Evolutionary conservation across 1,284 basidiomycete genomes (phyloP).

Genomic region (Apiotrichum veenhuisii): DNA sequence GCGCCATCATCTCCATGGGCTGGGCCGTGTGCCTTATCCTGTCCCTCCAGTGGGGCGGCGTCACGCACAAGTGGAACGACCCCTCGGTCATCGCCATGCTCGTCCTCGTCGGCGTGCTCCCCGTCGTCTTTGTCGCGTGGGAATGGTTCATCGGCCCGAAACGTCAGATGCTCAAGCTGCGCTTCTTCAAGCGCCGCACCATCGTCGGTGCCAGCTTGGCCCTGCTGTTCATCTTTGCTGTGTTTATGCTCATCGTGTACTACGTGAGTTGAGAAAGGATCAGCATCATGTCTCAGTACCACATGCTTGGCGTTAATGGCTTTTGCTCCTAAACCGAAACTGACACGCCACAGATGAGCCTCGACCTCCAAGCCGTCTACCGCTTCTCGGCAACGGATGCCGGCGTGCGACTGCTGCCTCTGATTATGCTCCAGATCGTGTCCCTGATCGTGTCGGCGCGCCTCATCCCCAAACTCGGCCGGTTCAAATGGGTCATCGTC

Average conservation of each 20-base stretch:
- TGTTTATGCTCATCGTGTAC: constrained; percentile 46
- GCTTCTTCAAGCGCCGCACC: constrained; percentile 42
- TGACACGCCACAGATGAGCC: constrained; percentile 26
- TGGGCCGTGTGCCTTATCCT: constrained; percentile 41
- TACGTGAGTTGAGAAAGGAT: constrained; percentile 41
- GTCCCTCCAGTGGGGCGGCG: constrained; percentile 46
- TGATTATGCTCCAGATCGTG: constrained; percentile 46
- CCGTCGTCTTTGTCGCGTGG: constrained; percentile 40
- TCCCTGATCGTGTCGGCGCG: constrained; percentile 40
- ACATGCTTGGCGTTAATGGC: too few relatives aligned
- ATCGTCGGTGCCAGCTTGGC: constrained; percentile 21
- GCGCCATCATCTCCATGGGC: constrained; percentile 35
- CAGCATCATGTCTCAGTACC: too few relatives aligned
- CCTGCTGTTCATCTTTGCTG: constrained; percentile 29
- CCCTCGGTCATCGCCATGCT: constrained; percentile 46
- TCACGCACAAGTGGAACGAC: constrained; percentile 44
- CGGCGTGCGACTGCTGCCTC: constrained; percentile 43
- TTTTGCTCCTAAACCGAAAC: too few relatives aligned
- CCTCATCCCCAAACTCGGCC: constrained; percentile 39
- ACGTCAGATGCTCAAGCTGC: constrained; percentile 49
- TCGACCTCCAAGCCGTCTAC: constrained; percentile 44
- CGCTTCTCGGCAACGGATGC: constrained; percentile 44
- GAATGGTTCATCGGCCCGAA: constrained; percentile 44
- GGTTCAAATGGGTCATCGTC: constrained; percentile 44
- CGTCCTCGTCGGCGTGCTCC: constrained; percentile 43